These are phyloP conservation scores for Suhomyces wounanorum DNA, from an alignment of 1,139 yeast genomes.

Conservation along the genomic window DNA sequence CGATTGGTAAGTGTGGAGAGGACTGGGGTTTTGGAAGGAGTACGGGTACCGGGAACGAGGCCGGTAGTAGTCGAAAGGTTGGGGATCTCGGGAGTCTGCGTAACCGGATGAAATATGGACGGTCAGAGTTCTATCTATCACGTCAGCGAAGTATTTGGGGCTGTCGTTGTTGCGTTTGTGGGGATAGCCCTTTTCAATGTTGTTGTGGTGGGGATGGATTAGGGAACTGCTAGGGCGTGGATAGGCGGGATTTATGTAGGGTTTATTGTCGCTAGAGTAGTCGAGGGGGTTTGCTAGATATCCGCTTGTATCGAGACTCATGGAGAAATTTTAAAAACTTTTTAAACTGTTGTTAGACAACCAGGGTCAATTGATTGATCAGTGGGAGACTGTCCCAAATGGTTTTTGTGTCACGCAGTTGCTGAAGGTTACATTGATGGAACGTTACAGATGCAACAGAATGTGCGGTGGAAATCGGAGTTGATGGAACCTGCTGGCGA, in stretches of 20 bases:
- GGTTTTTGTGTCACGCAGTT: constrained; percentile 5
- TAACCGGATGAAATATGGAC: background rate
- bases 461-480: background rate
- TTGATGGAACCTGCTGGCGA: constrained; percentile 3
- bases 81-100: background rate
- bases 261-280: background rate
- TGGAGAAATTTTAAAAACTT: constrained; percentile 2
- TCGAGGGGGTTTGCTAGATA: background rate
- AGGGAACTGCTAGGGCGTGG: background rate
- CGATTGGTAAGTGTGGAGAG: constrained; percentile 25
- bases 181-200: constrained; percentile 1
- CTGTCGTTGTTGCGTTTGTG: constrained; percentile 1
- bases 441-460: constrained; percentile 6
- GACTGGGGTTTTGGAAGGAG: constrained; percentile 8
- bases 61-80: background rate
- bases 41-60: constrained; percentile 2
- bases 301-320: constrained; percentile 8
- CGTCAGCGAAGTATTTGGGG: background rate
- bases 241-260: background rate
- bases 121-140: background rate
- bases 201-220: background rate
- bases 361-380: background rate
- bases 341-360: constrained; percentile 1
- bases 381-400: constrained; percentile 6
- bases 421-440: constrained; percentile 3